Conservation (phyloP, 495 filamentous ascomycete species). For the Hyphodiscus hymeniophilus region DNA sequence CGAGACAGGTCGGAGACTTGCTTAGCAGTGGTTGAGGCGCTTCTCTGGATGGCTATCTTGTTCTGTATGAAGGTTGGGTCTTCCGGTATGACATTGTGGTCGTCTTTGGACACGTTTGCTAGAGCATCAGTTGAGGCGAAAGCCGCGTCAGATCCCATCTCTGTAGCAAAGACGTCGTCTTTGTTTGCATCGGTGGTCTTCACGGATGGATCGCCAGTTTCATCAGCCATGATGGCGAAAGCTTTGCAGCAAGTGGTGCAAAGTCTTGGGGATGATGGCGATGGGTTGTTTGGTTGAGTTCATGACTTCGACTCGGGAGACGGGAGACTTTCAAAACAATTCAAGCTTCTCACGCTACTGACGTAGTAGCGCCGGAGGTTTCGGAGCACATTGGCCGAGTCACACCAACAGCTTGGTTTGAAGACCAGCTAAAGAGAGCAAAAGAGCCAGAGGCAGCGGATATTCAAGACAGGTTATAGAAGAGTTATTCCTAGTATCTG, state of each 20-base stretch:
- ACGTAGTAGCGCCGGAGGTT: too few relatives aligned
- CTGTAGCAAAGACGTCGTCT: neutral
- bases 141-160: conserved; percentile 9
- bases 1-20: conserved; percentile 11
- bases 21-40: conserved; percentile 5
- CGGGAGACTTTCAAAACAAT: too few relatives aligned
- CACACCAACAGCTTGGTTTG: neutral
- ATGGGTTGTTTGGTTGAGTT: too few relatives aligned
- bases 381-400: neutral
- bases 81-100: too few relatives aligned
- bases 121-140: conserved; percentile 11
- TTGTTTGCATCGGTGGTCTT: neutral
- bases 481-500: too few relatives aligned
- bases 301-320: too few relatives aligned
- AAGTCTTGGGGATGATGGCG: too few relatives aligned
- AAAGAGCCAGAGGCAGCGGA: too few relatives aligned
- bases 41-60: conserved; percentile 17
- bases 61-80: conserved; percentile 18
- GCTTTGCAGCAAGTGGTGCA: too few relatives aligned
- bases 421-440: neutral
- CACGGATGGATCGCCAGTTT: neutral
- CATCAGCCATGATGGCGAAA: conserved; percentile 7
- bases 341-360: too few relatives aligned
- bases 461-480: too few relatives aligned
- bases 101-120: neutral